Conservation (phyloP, 768 basidiomycete species). For the Lactarius hengduanensis region DNA sequence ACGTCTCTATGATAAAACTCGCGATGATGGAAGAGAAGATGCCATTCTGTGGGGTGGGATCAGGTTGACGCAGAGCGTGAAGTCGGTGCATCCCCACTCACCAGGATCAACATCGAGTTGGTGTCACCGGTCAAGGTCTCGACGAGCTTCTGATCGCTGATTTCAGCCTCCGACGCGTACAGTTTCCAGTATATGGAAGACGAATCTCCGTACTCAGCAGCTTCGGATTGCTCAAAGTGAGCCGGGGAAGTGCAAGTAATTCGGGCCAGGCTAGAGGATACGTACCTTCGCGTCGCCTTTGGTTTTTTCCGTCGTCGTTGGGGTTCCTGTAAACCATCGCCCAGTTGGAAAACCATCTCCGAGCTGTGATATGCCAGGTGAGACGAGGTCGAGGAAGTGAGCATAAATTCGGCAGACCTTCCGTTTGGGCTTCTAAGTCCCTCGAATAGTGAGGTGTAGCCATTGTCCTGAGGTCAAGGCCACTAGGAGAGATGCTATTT, state of each 20-base stretch:
- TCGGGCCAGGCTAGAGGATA: background rate
- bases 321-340: background rate
- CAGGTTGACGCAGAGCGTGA: background rate
- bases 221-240: background rate
- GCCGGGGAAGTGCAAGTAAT: background rate
- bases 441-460: background rate
- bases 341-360: background rate
- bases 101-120: constrained; percentile 24
- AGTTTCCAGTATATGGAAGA: constrained; percentile 24
- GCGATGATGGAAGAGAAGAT: constrained; percentile 28
- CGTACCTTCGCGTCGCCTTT: background rate
- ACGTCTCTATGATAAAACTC: constrained; percentile 27
- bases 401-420: background rate
- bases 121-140: constrained; percentile 24
- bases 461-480: background rate
- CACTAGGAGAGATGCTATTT: no score
- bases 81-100: background rate
- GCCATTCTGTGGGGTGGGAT: constrained; percentile 3
- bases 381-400: background rate
- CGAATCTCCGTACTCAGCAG: background rate
- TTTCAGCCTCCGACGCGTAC: constrained; percentile 21
- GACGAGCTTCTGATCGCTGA: constrained; percentile 18
- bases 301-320: background rate
- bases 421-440: background rate
- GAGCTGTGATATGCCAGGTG: background rate